Evolutionary conservation across 2,329 filamentous ascomycete species (phyloP).

Genomic region (Monosporascus sp.): DNA sequence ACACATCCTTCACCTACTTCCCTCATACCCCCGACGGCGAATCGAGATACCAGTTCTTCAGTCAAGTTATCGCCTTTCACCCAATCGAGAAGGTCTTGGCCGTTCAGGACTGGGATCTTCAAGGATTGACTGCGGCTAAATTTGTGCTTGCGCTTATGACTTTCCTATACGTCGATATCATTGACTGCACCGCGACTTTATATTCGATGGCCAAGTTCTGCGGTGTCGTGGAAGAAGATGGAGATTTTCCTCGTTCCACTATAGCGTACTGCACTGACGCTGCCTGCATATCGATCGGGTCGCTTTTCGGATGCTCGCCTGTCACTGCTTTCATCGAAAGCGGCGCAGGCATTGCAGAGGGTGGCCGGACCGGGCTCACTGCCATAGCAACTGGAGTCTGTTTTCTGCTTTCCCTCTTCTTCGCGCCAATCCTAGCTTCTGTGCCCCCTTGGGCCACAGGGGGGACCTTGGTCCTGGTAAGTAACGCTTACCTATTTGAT

Average conservation of each 20-base stretch:
- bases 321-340: slow-evolving; percentile 73
- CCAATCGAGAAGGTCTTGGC: slow-evolving; percentile 60
- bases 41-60: slow-evolving; percentile 65
- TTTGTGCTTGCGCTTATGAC: slow-evolving; percentile 70
- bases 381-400: slow-evolving; percentile 64
- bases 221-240: slow-evolving; percentile 58
- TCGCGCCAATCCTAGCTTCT: slow-evolving; percentile 70
- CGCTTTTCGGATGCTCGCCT: slow-evolving; percentile 64
- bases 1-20: slow-evolving; percentile 68
- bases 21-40: slow-evolving; percentile 61
- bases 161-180: slow-evolving; percentile 74
- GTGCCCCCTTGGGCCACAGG: slow-evolving; percentile 76
- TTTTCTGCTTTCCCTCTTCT: slow-evolving; percentile 68
- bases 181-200: slow-evolving; percentile 71
- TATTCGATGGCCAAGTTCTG: slow-evolving; percentile 80
- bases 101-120: slow-evolving; percentile 62
- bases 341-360: slow-evolving; percentile 70
- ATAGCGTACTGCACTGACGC: slow-evolving; percentile 73
- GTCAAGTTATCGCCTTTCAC: slow-evolving; percentile 65
- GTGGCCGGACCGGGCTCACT: slow-evolving; percentile 67
- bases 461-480: slow-evolving; percentile 62
- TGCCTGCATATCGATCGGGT: slow-evolving; percentile 64
- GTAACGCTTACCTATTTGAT: slow-evolving; percentile 10
- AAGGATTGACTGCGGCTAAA: slow-evolving; percentile 48
- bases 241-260: slow-evolving; percentile 83